Percentiles rank a stretch among this genome's conserved stretches.
phyloP scores from a whole-genome alignment of 306 rosid species.

The Fagus crenata region DNA sequence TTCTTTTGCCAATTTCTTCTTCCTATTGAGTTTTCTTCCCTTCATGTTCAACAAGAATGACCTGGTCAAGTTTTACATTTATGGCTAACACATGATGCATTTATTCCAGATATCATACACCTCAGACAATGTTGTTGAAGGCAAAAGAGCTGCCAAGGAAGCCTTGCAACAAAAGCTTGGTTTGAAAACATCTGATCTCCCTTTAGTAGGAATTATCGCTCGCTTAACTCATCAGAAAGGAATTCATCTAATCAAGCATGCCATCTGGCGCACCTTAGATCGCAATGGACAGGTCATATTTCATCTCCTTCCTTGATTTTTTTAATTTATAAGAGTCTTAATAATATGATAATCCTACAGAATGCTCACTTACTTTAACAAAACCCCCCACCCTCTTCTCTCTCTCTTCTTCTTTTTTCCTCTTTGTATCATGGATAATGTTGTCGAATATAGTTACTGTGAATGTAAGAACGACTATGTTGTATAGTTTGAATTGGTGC shows the following conservation, averaged over 20 bases:
- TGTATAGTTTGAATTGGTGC: conserved; percentile 13
- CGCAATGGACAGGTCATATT: conserved; percentile 81
- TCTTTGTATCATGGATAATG: background rate
- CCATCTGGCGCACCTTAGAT: conserved; percentile 71
- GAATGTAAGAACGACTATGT: background rate
- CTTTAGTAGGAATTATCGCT: conserved; percentile 77
- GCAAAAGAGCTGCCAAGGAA: conserved; percentile 88
- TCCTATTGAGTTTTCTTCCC: background rate
- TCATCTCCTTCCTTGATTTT: conserved; percentile 18
- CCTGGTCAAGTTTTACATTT: background rate
- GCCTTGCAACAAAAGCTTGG: conserved; percentile 86
- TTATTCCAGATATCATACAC: conserved; percentile 70
- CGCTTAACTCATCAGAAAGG: conserved; percentile 98
- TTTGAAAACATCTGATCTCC: conserved; percentile 67
- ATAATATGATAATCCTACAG: conserved; percentile 1
- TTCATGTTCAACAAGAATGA: background rate
- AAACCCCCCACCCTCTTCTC: too few species aligned
- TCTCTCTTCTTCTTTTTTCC: background rate
- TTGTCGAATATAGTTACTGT: conserved; percentile 7
- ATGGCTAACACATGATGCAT: conserved; percentile 1
- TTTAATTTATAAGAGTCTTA: background rate
- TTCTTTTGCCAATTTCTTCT: background rate
- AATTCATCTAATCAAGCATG: conserved; percentile 95
- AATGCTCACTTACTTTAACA: background rate
- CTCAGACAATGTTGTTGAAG: conserved; percentile 93